phyloP scores from a whole-genome alignment of 305 asterid species.

The Fraxinus velutina region DNA sequence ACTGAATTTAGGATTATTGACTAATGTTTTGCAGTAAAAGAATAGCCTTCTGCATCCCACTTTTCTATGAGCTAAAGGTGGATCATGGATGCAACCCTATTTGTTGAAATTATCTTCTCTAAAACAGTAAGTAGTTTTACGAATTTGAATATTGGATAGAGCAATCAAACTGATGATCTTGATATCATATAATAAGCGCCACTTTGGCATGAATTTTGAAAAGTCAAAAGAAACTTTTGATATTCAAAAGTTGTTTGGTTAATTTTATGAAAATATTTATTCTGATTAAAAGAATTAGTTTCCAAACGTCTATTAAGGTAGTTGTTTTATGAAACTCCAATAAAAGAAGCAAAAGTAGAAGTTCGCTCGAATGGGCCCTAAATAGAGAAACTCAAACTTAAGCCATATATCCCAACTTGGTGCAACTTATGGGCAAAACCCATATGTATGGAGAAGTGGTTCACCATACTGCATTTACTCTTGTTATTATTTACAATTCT shows the following conservation, averaged over 20 bases:
- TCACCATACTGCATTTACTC: background rate
- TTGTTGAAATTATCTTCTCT: background rate
- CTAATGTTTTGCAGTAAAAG: background rate
- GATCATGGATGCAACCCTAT: background rate
- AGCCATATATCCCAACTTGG: background rate
- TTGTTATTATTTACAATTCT: background rate
- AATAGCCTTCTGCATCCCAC: background rate
- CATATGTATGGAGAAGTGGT: background rate
- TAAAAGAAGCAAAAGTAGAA: background rate
- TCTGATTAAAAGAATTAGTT: background rate
- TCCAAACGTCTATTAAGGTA: background rate
- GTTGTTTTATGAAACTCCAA: background rate
- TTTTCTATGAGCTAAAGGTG: background rate
- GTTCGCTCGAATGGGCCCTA: background rate
- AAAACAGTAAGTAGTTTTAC: background rate
- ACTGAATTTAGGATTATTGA: background rate
- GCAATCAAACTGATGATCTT: slow-evolving; percentile 4
- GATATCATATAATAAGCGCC: background rate
- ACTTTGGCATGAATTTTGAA: background rate
- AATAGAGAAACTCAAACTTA: background rate
- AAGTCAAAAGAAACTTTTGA: background rate
- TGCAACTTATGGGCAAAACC: background rate
- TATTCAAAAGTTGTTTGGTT: background rate
- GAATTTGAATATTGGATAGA: background rate
- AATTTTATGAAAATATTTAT: background rate